Evolutionary conservation across 2,329 filamentous ascomycete genomes (phyloP).

Genomic region (Didymella keratinophila): DNA sequence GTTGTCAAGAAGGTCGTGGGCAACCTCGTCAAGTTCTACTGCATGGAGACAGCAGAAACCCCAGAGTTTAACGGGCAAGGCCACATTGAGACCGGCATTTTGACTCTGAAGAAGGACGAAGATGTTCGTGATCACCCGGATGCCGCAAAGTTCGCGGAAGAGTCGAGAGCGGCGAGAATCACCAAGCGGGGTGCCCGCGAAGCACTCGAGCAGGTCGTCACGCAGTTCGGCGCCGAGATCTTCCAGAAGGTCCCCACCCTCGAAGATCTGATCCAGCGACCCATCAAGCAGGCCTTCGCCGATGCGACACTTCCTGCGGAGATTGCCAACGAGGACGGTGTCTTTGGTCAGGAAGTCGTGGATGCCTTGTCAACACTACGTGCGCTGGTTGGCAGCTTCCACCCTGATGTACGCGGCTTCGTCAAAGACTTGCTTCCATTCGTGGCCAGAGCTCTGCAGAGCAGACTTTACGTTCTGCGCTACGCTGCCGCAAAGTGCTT

Average conservation of each 20-base stretch:
- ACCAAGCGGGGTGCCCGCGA: conserved; percentile 94
- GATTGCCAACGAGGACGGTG: conserved; percentile 75
- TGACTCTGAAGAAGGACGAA: conserved; percentile 97
- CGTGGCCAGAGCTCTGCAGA: conserved; percentile 87
- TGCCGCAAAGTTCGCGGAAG: conserved; percentile 85
- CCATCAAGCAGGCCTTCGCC: conserved; percentile 77
- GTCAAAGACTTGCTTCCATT: conserved; percentile 84
- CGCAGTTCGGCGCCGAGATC: conserved; percentile 77
- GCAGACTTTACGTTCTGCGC: conserved; percentile 86
- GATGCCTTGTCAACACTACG: conserved; percentile 93
- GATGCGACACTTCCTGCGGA: conserved; percentile 72
- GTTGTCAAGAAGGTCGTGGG: conserved; percentile 95
- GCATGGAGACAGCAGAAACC: conserved; percentile 96
- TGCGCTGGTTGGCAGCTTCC: conserved; percentile 89
- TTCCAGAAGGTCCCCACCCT: conserved; percentile 87
- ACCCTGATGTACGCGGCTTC: conserved; percentile 77
- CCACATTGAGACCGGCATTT: conserved; percentile 76
- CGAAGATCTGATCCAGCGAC: conserved; percentile 79
- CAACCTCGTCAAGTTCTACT: conserved; percentile 96
- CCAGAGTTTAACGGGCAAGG: conserved; percentile 91
- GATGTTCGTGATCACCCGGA: conserved; percentile 92
- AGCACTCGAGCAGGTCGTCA: conserved; percentile 85
- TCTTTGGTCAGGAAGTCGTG: conserved; percentile 88
- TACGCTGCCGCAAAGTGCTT: conserved; percentile 98
- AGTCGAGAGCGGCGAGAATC: conserved; percentile 87